These are phyloP conservation scores for Hypoxylon lenormandii DNA, from an alignment of 495 filamentous ascomycete species.

Conservation along the genomic window DNA sequence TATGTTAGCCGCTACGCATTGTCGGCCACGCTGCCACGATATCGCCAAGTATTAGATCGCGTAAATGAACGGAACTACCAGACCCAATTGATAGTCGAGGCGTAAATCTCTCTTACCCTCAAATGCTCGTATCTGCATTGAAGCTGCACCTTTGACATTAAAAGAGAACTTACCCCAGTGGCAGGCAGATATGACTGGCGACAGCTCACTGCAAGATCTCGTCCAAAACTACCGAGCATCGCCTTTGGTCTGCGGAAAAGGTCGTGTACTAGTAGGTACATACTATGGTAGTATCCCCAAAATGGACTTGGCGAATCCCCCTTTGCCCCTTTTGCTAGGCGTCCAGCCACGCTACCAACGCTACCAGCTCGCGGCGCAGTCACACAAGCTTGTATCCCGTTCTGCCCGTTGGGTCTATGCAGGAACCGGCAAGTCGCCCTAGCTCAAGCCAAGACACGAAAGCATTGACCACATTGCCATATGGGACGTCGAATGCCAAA, in stretches of 20 bases:
- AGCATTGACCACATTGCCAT: constrained; percentile 29
- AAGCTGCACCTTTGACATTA: constrained; percentile 6
- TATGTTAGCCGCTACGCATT: constrained; percentile 3
- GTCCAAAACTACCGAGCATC: constrained; percentile 16
- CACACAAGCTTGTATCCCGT: constrained; percentile 7
- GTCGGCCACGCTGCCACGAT: constrained; percentile 10
- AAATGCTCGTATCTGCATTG: constrained; percentile 35
- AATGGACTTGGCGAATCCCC: constrained; percentile 10
- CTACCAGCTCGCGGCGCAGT: constrained; percentile 14
- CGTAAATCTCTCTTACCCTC: constrained; percentile 2
- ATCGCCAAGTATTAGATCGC: constrained; percentile 2
- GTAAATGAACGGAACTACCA: background rate
- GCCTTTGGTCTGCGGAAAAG: constrained; percentile 20
- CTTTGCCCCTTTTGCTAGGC: background rate
- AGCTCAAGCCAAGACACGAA: constrained; percentile 28
- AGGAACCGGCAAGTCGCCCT: constrained; percentile 14
- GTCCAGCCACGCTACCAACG: constrained; percentile 23
- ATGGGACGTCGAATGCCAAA: constrained; percentile 15
- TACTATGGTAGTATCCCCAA: constrained; percentile 14
- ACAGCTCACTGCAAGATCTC: constrained; percentile 14
- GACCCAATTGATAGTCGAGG: constrained; percentile 8
- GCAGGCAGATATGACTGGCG: constrained; percentile 10
- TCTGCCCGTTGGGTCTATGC: constrained; percentile 5
- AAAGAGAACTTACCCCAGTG: background rate
- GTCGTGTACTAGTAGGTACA: no score